Base-by-base conservation (phyloP, 129 eudicot species). In the Pseudognaphalium luteoalbum region DNA sequence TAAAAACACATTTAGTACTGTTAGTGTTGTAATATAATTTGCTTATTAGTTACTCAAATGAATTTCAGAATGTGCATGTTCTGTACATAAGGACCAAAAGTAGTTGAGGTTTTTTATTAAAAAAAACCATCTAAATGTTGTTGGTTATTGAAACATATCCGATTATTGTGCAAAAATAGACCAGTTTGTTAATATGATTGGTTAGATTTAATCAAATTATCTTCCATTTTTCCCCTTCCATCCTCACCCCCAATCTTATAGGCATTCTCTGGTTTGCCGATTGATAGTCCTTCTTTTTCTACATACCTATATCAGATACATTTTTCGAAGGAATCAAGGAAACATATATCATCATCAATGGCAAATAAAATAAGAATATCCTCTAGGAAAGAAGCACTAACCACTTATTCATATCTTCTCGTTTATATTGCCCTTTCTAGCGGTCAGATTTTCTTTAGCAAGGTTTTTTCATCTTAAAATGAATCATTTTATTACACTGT, bases 361-460 rank as follows among this genome's bases (percentile, higher is more conserved):
- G 91, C 91, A 73, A 87, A 87, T 87, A 93, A 78, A 17, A 41
- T 33, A 4, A 84, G 74, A 58, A 88, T 81, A 56, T 41, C 77
- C 30, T 67, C 71, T 69, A 83, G 28, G 15, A 85, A 81, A 80
- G 89, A 79, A 72, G 73, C 84, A 17, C 2, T 52, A 42, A 89
- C n/a, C n/a, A n/a, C 93, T 2, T 89, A 92, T 81, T 77, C 89
- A 15, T 92, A 89, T 78, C 73, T 92, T 77, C 81, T 89, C n/a
- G 9, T 89, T 44, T 92, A 92, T 83, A 92, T 92, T 59, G 85
- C 96, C 0, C 96, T 92, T 67, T 92, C 97, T 39, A 86, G 93
- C 62, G 88, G 91, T 66, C 97, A 92, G 85, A 92, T 92, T 85
- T 89, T 92, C 88, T 89, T 92, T 72, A 89, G 89, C 83, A 92